These are phyloP conservation scores for Fusarium napiforme DNA, from an alignment of 2,329 filamentous ascomycete genomes.

Conservation along the genomic window DNA sequence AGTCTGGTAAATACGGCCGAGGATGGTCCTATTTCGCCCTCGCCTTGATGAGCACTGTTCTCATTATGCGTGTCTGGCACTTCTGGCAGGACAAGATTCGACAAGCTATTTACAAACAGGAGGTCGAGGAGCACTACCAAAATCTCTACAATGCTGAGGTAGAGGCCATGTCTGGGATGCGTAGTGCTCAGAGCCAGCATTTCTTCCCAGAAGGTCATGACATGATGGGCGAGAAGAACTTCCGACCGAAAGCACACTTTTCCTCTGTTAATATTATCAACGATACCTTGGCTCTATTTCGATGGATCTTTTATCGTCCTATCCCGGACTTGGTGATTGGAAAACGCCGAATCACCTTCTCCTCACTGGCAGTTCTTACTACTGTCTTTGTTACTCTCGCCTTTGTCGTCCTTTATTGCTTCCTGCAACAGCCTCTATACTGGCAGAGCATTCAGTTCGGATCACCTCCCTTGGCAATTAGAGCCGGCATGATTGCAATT, in stretches of 20 bases:
- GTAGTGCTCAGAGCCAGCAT: constrained; percentile 67
- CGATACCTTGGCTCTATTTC: constrained; percentile 81
- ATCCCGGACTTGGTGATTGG: constrained; percentile 78
- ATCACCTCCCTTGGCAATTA: constrained; percentile 87
- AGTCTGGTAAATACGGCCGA: constrained; percentile 85
- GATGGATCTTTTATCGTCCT: constrained; percentile 90
- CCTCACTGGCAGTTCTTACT: constrained; percentile 77
- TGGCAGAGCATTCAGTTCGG: constrained; percentile 88
- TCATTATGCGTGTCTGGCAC: constrained; percentile 82
- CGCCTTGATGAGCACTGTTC: constrained; percentile 73
- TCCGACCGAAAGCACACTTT: constrained; percentile 75
- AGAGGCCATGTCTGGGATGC: constrained; percentile 57
- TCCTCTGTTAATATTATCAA: constrained; percentile 81
- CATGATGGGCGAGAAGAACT: constrained; percentile 63
- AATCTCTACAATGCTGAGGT: constrained; percentile 63
- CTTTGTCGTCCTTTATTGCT: constrained; percentile 84
- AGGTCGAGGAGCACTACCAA: constrained; percentile 74
- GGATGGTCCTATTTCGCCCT: constrained; percentile 91
- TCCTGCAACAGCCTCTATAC: constrained; percentile 88
- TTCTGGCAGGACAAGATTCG: constrained; percentile 94
- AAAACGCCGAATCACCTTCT: constrained; percentile 79
- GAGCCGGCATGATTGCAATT: constrained; percentile 91
- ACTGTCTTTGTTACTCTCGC: constrained; percentile 74
- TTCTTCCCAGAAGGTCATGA: constrained; percentile 78
- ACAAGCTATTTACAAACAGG: constrained; percentile 87